Percentiles rank a stretch among this genome's conserved stretches.
Evolutionary conservation across 2,329 filamentous ascomycete species (phyloP).

Genomic region (Stemphylium beticola): DNA sequence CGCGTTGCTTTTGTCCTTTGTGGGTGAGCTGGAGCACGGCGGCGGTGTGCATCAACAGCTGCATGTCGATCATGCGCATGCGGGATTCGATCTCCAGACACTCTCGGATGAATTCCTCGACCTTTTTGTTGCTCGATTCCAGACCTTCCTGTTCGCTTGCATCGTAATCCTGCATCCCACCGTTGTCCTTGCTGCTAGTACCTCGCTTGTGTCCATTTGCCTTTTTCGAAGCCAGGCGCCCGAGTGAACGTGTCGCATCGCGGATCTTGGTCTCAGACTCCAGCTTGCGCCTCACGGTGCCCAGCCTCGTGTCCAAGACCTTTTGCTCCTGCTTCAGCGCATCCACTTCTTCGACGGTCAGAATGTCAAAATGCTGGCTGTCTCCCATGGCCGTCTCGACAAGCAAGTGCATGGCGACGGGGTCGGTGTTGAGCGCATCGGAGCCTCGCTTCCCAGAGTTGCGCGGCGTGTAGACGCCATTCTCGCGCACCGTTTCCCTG

Average conservation of each 20-base stretch:
- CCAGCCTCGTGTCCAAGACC: slow-evolving; percentile 75
- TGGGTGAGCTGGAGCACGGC: slow-evolving; percentile 92
- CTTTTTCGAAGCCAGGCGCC: slow-evolving; percentile 75
- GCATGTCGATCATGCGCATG: slow-evolving; percentile 74
- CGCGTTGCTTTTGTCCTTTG: slow-evolving; percentile 70
- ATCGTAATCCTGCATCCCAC: slow-evolving; percentile 35
- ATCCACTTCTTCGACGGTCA: slow-evolving; percentile 92
- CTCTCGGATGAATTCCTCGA: slow-evolving; percentile 82
- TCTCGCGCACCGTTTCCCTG: slow-evolving; percentile 34
- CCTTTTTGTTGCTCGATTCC: slow-evolving; percentile 75
- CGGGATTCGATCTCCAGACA: slow-evolving; percentile 79
- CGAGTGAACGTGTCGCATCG: slow-evolving; percentile 88
- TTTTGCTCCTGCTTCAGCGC: slow-evolving; percentile 85
- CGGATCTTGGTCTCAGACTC: slow-evolving; percentile 91
- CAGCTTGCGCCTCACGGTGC: slow-evolving; percentile 81
- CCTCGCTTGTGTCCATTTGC: slow-evolving; percentile 55
- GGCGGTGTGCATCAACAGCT: slow-evolving; percentile 86
- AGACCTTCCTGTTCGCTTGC: slow-evolving; percentile 73
- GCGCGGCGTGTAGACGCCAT: slow-evolving; percentile 37
- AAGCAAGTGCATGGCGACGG: slow-evolving; percentile 84
- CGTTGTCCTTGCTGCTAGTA: slow-evolving; percentile 56
- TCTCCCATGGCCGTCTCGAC: slow-evolving; percentile 93
- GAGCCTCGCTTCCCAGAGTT: slow-evolving; percentile 39
- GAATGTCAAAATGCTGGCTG: slow-evolving; percentile 81
- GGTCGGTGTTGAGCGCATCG: slow-evolving; percentile 55